Percentiles rank a stretch among this genome's conserved stretches.
Evolutionary conservation across 352 stramenopile genomes (phyloP).

Genomic region (Hyphochytrium catenoides): DNA sequence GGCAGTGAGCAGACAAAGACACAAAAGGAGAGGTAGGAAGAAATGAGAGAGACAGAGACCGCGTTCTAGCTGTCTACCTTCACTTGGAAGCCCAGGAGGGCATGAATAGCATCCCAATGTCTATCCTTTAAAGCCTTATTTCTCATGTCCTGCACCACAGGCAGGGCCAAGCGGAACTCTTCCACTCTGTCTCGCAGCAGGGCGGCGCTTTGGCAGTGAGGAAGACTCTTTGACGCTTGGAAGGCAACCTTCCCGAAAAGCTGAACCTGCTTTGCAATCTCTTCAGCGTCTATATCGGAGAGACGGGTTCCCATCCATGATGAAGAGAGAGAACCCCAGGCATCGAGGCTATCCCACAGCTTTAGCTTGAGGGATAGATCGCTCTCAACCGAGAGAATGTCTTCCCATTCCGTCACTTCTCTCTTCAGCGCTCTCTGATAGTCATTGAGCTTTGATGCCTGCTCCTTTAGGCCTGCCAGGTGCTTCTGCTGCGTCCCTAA

Average conservation of each 20-base stretch:
- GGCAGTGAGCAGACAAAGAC: too few species aligned
- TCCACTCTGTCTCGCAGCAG: slow-evolving; percentile 58
- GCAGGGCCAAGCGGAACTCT: slow-evolving; percentile 61
- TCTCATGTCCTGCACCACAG: slow-evolving; percentile 38
- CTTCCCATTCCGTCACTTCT: slow-evolving; percentile 56
- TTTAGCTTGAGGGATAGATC: slow-evolving; percentile 69
- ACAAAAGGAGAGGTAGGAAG: neutral
- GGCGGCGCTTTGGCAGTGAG: slow-evolving; percentile 45
- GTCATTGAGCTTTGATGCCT: slow-evolving; percentile 53
- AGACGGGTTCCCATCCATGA: slow-evolving; percentile 52
- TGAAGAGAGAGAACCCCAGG: slow-evolving; percentile 51
- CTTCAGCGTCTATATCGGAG: slow-evolving; percentile 57
- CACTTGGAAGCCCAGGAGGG: slow-evolving; percentile 63
- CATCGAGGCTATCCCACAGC: slow-evolving; percentile 56
- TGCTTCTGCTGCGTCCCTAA: slow-evolving; percentile 35
- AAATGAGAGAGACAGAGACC: too few species aligned
- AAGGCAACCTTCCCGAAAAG: slow-evolving; percentile 61
- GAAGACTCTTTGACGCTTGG: slow-evolving; percentile 56
- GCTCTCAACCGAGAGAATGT: slow-evolving; percentile 52
- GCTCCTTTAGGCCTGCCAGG: slow-evolving; percentile 37
- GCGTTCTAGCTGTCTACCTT: too few species aligned
- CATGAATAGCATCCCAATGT: slow-evolving; percentile 42
- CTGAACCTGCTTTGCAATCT: slow-evolving; percentile 66
- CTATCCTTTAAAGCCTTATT: slow-evolving; percentile 33
- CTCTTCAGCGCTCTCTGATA: slow-evolving; percentile 69